These are phyloP conservation scores for Phytopythium mirpurense DNA, from an alignment of 352 stramenopile genomes.

Conservation along the genomic window DNA sequence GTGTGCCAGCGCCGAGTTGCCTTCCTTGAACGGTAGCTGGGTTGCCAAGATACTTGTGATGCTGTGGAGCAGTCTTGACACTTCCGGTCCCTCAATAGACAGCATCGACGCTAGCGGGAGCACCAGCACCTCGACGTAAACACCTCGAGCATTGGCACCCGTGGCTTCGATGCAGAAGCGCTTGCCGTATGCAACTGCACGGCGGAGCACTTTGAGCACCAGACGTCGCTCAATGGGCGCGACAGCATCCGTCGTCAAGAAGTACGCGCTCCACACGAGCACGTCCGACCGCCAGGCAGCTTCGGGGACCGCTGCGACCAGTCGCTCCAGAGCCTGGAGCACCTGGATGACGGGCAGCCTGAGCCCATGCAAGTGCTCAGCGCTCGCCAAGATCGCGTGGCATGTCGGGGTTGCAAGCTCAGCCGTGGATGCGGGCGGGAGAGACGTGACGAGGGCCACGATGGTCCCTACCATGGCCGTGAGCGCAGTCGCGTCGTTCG, in stretches of 20 bases:
- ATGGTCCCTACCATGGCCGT: constrained; percentile 27
- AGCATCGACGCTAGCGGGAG: constrained; percentile 49
- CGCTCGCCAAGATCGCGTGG: constrained; percentile 16
- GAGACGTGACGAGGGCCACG: constrained; percentile 31
- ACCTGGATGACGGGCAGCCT: constrained; percentile 32
- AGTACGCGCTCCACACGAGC: constrained; percentile 29
- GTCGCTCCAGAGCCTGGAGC: constrained; percentile 35
- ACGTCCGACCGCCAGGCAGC: constrained; percentile 32
- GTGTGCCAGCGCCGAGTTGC: background rate
- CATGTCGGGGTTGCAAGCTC: constrained; percentile 9
- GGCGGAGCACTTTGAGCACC: constrained; percentile 29
- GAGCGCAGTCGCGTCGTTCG: constrained; percentile 20
- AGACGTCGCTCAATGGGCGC: constrained; percentile 32
- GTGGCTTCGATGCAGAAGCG: background rate
- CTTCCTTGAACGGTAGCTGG: constrained; percentile 10
- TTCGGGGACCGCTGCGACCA: constrained; percentile 19
- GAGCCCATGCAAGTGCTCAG: constrained; percentile 20
- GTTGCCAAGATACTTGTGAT: constrained; percentile 26
- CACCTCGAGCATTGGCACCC: constrained; percentile 7
- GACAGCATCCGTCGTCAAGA: constrained; percentile 24
- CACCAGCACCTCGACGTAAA: constrained; percentile 59
- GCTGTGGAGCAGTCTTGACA: constrained; percentile 31
- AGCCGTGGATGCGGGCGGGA: background rate
- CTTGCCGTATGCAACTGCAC: constrained; percentile 21
- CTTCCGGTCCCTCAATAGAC: constrained; percentile 18